Percentiles rank a stretch among this genome's conserved stretches.
Evolutionary conservation across 2,329 filamentous ascomycete genomes (phyloP).

Genomic region (Ceratocystiopsis sp.): DNA sequence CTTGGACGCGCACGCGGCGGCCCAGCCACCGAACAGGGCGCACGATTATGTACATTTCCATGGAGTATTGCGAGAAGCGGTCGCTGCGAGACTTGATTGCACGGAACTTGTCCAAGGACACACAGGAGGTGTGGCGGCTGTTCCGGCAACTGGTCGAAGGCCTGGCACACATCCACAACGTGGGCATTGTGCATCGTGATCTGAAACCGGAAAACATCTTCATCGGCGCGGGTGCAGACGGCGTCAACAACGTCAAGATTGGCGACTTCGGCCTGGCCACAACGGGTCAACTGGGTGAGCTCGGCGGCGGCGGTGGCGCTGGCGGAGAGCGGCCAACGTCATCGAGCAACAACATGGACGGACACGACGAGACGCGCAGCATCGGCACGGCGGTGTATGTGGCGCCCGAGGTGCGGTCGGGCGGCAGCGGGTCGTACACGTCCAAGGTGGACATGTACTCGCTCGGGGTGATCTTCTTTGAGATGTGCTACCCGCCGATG

Average conservation of each 20-base stretch:
- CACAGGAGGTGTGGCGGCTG: constrained; percentile 71
- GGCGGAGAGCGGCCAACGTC: constrained; percentile 3
- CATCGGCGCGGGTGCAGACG: constrained; percentile 51
- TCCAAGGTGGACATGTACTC: constrained; percentile 99
- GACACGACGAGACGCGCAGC: constrained; percentile 51
- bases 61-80: constrained; percentile 96
- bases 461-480: constrained; percentile 91
- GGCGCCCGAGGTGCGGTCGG: constrained; percentile 74
- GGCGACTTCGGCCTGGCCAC: constrained; percentile 94
- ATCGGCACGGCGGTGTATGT: constrained; percentile 77
- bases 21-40: constrained; percentile 35
- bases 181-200: constrained; percentile 89
- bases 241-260: constrained; percentile 79
- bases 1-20: constrained; percentile 10
- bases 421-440: constrained; percentile 61
- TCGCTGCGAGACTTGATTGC: constrained; percentile 80
- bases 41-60: constrained; percentile 86
- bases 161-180: constrained; percentile 70
- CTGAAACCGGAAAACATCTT: constrained; percentile 97
- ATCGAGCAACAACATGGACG: constrained; percentile 24
- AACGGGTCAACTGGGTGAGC: constrained; percentile 43
- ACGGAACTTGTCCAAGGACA: constrained; percentile 54
- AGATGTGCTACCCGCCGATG: constrained; percentile 68
- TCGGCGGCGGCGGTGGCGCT: too few species aligned
- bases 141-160: constrained; percentile 87